Conservation (phyloP, 2,329 filamentous ascomycete species). For the Aspergillus pseudoglaucus region DNA sequence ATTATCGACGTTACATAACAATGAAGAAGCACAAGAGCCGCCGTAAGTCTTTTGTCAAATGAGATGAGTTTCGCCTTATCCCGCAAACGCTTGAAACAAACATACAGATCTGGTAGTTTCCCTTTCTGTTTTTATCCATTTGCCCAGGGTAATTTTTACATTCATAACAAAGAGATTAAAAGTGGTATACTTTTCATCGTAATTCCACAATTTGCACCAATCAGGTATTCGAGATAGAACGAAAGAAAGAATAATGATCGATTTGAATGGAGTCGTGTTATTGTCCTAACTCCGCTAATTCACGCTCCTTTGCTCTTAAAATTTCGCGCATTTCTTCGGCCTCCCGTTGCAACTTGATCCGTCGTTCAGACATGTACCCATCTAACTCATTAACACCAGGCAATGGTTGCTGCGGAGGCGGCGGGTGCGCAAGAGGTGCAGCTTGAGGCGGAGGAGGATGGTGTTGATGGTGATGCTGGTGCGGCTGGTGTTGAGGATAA, state of each 20-base stretch:
- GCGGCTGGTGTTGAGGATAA: constrained; percentile 12
- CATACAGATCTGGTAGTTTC: constrained; percentile 1
- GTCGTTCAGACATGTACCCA: constrained; percentile 53
- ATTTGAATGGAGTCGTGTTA: not conserved
- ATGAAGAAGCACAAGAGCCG: not conserved
- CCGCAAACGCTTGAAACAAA: constrained; percentile 16
- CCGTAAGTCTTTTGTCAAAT: not conserved
- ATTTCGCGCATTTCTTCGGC: constrained; percentile 69
- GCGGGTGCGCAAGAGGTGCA: constrained; percentile 13
- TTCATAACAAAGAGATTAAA: not conserved
- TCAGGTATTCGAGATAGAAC: constrained; percentile 7
- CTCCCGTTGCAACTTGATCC: constrained; percentile 63
- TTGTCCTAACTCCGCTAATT: constrained; percentile 52
- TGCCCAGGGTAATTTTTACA: constrained; percentile 7
- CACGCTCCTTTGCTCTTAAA: constrained; percentile 66
- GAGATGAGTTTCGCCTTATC: not conserved
- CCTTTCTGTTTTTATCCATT: constrained; percentile 2
- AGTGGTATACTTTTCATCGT: constrained; percentile 13
- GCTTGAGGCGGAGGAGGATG: constrained; percentile 14
- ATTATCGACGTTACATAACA: not conserved
- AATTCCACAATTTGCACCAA: constrained; percentile 13
- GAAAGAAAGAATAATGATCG: constrained; percentile 3
- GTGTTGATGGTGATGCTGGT: constrained; percentile 18
- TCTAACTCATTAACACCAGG: constrained; percentile 42
- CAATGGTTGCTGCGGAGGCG: constrained; percentile 19